phyloP scores from a whole-genome alignment of 1,284 basidiomycete genomes.

The Chalciporus sp. region DNA sequence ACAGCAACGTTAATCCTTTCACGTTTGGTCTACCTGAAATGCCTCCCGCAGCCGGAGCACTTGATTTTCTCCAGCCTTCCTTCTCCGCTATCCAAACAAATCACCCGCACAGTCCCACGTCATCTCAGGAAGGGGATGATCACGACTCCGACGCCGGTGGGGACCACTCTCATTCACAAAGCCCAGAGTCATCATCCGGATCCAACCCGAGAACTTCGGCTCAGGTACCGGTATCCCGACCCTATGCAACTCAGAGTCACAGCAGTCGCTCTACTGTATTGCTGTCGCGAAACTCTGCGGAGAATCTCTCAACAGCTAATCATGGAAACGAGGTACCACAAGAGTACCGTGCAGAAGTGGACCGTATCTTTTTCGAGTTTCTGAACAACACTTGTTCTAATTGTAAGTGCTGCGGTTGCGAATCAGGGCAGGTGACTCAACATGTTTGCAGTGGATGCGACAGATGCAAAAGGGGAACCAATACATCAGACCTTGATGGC shows the following conservation, averaged over 20 bases:
- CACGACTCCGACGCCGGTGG: slow-evolving; percentile 40
- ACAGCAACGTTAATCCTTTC: slow-evolving; percentile 46
- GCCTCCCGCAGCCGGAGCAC: slow-evolving; percentile 25
- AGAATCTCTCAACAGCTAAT: slow-evolving; percentile 33
- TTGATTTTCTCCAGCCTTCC: slow-evolving; percentile 36
- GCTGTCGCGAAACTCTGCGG: slow-evolving; percentile 29
- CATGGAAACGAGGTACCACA: slow-evolving; percentile 71
- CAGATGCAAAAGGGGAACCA: slow-evolving; percentile 92
- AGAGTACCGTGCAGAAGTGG: slow-evolving; percentile 83
- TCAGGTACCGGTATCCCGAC: slow-evolving; percentile 28
- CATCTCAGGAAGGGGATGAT: slow-evolving; percentile 48
- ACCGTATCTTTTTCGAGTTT: slow-evolving; percentile 91
- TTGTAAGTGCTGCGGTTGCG: slow-evolving; percentile 52
- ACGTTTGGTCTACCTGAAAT: slow-evolving; percentile 41
- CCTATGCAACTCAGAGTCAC: slow-evolving; percentile 23
- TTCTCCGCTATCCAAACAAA: slow-evolving; percentile 15
- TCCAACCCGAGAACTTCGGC: slow-evolving; percentile 22
- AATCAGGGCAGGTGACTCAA: slow-evolving; percentile 11
- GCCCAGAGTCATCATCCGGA: slow-evolving; percentile 33
- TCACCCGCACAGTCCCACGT: slow-evolving; percentile 34
- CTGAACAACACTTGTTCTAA: slow-evolving; percentile 90
- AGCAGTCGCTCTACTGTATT: slow-evolving; percentile 21
- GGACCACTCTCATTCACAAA: slow-evolving; percentile 32
- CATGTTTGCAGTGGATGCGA: slow-evolving; percentile 75
- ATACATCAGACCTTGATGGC: slow-evolving; percentile 99